Evolutionary conservation across 768 basidiomycete genomes (phyloP), one percentile per base, ranked within the genome.

Genomic region (Mycena venus): DNA sequence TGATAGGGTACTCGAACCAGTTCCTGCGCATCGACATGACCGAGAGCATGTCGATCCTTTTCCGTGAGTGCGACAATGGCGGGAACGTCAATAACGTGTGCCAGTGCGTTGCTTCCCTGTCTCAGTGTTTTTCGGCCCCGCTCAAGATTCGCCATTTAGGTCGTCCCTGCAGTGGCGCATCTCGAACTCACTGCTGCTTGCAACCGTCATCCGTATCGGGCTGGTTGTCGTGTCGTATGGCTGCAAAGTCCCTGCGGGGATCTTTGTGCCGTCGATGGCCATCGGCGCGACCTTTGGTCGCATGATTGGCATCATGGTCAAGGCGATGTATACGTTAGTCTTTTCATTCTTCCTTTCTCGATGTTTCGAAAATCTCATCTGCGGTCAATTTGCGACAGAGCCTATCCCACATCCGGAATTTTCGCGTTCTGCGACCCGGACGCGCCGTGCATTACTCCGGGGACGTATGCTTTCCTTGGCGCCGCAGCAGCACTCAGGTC

Each of bases 261-360:
- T 99, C 77, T 99, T 99, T 77, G 96, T 99, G 0, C 98, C 98
- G 2, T 98, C 97, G 4, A 99, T 99, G 98, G 98, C 98, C 1
- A 93, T 99, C 68, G 98, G 98, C 44, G 98, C 98, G 4, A 94
- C 96, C 0, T 99, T 99, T 80, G 98, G 98, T 2, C 89, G 98
- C 44, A 98, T 99, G 96, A 86, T 99, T 21, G 98, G 98, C 1
- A 99, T 99, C 73, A 88, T 98, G 75, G 97, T 99, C 36, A 98
- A 98, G 83, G 97, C 97, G 0, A 88, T 98, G 84, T 93, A 98
- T 82, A 89, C 88, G 97, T 94, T 74, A 78, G 89, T 79, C 79
- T 62, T 36, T 10, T 51, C n/a, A 49, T 27, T 25, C 38, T 19
- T n/a, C 29, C 38, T 10, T 23, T 27, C 34, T 8, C 23, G 14